Evolutionary conservation across 1,284 basidiomycete species (phyloP).

Genomic region (Paramarasmius palmivorus): DNA sequence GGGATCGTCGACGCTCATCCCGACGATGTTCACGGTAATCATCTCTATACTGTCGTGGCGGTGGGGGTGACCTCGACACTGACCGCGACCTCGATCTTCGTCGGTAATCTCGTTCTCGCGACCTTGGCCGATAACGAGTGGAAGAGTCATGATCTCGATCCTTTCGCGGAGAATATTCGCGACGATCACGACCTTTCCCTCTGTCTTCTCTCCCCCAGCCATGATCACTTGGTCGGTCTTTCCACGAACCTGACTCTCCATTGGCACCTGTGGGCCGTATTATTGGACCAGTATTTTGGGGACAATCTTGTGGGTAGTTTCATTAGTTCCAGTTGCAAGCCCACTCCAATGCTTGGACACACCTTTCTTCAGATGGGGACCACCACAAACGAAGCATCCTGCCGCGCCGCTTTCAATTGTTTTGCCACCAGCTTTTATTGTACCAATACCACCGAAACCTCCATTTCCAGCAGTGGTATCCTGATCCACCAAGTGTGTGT

Average conservation of each 20-base stretch:
- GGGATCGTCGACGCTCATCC: conserved; percentile 40
- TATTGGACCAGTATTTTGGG: conserved; percentile 59
- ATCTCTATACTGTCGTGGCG: conserved; percentile 23
- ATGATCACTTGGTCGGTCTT: conserved; percentile 35
- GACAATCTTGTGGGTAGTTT: conserved; percentile 56
- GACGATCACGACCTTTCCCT: conserved; percentile 15
- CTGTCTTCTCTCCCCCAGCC: conserved; percentile 18
- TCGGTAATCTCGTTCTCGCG: conserved; percentile 4
- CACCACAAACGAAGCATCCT: conserved; percentile 91
- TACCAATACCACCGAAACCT: conserved; percentile 69
- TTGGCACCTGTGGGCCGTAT: conserved; percentile 40
- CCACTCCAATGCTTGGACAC: conserved; percentile 13
- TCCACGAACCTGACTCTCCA: conserved; percentile 45
- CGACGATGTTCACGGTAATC: conserved; percentile 27
- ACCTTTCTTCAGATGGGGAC: conserved; percentile 89
- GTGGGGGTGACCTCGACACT: conserved; percentile 28
- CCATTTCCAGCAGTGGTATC: conserved; percentile 76
- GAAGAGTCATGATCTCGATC: conserved; percentile 11
- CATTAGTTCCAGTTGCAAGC: conserved; percentile 1
- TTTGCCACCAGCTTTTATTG: conserved; percentile 57
- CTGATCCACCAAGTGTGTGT: conserved; percentile 93
- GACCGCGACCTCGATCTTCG: conserved; percentile 29
- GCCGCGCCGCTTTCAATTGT: conserved; percentile 45
- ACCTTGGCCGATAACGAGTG: conserved; percentile 1
- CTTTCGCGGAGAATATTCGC: conserved; percentile 11